Conservation (phyloP, 345 rosid species). For the Salix purpurea region DNA sequence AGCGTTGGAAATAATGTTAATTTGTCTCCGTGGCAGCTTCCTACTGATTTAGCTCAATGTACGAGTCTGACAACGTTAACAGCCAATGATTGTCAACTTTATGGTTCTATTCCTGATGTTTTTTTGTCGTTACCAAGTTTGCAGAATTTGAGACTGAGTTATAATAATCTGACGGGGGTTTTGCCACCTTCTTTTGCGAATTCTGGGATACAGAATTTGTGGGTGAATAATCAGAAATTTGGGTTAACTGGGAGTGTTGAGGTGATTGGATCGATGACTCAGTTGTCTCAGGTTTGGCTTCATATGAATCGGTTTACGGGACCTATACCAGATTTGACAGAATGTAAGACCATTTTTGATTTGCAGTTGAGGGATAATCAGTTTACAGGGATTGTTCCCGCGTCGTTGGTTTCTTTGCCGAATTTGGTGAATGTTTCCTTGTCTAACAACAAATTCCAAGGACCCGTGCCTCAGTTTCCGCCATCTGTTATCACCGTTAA, state of each 20-base stretch:
- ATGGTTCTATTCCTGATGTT: slow-evolving; percentile 61
- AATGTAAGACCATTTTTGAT: slow-evolving; percentile 48
- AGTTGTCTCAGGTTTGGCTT: slow-evolving; percentile 71
- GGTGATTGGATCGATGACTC: slow-evolving; percentile 55
- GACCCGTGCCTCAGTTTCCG: slow-evolving; percentile 51
- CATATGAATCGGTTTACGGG: slow-evolving; percentile 68
- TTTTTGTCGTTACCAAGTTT: slow-evolving; percentile 49
- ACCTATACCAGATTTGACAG: slow-evolving; percentile 72
- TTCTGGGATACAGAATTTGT: slow-evolving; percentile 49
- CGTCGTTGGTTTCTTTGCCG: slow-evolving; percentile 36
- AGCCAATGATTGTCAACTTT: slow-evolving; percentile 37
- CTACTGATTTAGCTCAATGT: slow-evolving; percentile 48
- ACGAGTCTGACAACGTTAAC: slow-evolving; percentile 32
- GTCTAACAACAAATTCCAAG: slow-evolving; percentile 71
- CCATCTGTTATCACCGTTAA: slow-evolving; percentile 18
- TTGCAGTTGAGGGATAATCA: slow-evolving; percentile 74
- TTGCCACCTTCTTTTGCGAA: slow-evolving; percentile 56
- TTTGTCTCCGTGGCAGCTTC: slow-evolving; percentile 58
- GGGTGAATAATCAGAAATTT: slow-evolving; percentile 60
- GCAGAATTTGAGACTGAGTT: slow-evolving; percentile 53
- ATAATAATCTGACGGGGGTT: slow-evolving; percentile 67
- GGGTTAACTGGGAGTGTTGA: slow-evolving; percentile 61
- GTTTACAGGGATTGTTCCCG: slow-evolving; percentile 66
- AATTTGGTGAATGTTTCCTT: slow-evolving; percentile 49
- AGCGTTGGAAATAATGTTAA: slow-evolving; percentile 37